phyloP scores from a whole-genome alignment of 805 yeast species.

The Candida orba region DNA sequence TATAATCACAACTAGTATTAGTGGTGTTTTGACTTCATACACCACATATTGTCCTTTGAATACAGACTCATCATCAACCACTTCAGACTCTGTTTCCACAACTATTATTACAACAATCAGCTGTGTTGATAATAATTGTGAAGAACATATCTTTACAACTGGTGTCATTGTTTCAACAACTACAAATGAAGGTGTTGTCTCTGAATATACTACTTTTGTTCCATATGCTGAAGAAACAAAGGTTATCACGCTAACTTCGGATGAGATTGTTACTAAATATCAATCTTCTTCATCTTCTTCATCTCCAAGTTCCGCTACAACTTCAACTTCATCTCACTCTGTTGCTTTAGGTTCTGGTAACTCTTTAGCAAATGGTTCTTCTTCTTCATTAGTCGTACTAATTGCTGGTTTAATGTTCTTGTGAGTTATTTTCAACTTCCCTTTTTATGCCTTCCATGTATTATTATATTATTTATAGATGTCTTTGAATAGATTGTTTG shows the following conservation, averaged over 20 bases:
- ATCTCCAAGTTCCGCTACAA: too few species aligned
- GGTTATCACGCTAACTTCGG: background rate
- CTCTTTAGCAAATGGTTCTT: background rate
- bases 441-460: background rate
- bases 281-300: background rate
- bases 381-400: background rate
- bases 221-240: background rate
- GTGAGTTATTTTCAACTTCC: background rate
- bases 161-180: background rate
- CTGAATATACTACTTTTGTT: background rate
- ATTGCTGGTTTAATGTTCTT: background rate
- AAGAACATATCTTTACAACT: background rate
- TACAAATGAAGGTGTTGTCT: background rate
- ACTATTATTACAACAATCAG: background rate
- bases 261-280: background rate
- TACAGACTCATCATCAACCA: background rate
- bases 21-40: background rate
- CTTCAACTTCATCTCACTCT: background rate
- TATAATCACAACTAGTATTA: background rate
- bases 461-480: background rate
- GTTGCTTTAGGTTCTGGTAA: constrained; percentile 1
- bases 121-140: background rate
- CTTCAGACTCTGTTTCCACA: background rate
- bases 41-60: constrained; percentile 5
- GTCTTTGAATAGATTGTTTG: too few species aligned